Base-by-base conservation (phyloP, 768 basidiomycete species). In the Gymnopilus junonius region DNA sequence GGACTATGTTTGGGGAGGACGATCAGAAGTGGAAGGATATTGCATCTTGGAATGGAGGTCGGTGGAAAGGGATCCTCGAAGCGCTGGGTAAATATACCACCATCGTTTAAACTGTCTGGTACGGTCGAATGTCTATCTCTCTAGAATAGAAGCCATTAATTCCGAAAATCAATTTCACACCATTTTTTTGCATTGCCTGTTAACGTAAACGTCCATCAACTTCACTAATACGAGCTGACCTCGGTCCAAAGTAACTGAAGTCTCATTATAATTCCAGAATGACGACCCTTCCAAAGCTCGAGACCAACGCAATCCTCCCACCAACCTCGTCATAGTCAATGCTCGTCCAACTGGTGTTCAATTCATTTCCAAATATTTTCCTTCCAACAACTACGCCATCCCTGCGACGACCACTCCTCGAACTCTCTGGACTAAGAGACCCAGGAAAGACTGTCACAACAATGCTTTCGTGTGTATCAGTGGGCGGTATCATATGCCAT, bases 321-420 rank as follows among this genome's bases (percentile, higher is more conserved):
- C 74, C 66, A 39, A 77, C 78, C 70, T 89, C 88, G 58, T 87
- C 85, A 65, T 89, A 89, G 71, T 87, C 88, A 62, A 89, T 67
- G 46, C 85, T 77, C 3, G 82, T 81, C 88, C 87, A 89, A 45
- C 58, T 60, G 62, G 80, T 69, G 73, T 61, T 74, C 69, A 63
- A 73, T 66, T 62, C 69, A 32, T 71, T 68, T 11, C 21, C 62
- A 20, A 68, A 65, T 35, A 69, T 57, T n/a, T 59, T 67, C 42
- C 59, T 70, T 20, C 63, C 62, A 15, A 50, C 31, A 8, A 67
- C 51, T 1, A 64, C 50, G 0, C 25, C 14, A 15, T 35, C 35
- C 8, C 17, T 5, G 0, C 20, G 8, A 8, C 42, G 27, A 3
- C 31, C 15, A 35, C 59, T 23, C 20, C 27, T 20, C 53, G 34